Base-by-base conservation (phyloP, 2,329 filamentous ascomycete species). In the Penicillium oxalicum region DNA sequence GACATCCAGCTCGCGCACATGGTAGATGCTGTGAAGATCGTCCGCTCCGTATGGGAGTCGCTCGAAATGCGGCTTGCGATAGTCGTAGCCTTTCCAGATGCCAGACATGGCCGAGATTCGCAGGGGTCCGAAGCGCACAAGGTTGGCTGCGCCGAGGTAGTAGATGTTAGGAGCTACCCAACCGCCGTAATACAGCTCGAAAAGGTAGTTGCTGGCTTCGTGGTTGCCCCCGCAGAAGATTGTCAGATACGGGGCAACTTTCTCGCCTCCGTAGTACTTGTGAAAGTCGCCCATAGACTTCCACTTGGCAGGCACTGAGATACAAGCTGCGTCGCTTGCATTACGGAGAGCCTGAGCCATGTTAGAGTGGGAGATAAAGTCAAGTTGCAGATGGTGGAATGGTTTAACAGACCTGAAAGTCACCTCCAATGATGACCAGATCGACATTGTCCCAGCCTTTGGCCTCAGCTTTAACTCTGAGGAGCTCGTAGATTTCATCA, bases 111-210 rank as follows among this genome's bases (percentile, higher is more conserved):
- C 91, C 33, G 89, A 88, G 53, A 98, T 95, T 24, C 93, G 83
- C 42, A 98, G 72, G 1, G 88, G 86, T 0, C 91, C 91, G 29
- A 94, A 75, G 13, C 86, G 84, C 36, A 98, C 67, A 7, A 98
- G 84, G 64, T 95, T 96, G 51, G 93, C 89, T 32, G 90, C 88
- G 42, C 93, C 93, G 67, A 97, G 79, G 71, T 96, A 98, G 75
- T 96, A 98, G 55, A 98, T 97, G 58, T 93, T 95, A 7, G 89
- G 90, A 6, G 91, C 91, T 5, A 89, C 93, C 93, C 93, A 98
- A 44, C 93, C 93, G 44, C 93, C 93, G 65, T 97, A 95, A 73
- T 88, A 95, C 0, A 98, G 79, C 70, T 98, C 93, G 76, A 84
- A 93, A 4, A 95, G 75, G 69, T 97, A 83, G 44, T 87, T 90